A percentile compares a stretch with the other conserved stretches of the same genome.
These are phyloP conservation scores for Salix udensis DNA, from an alignment of 345 rosid species.

Conservation along the genomic window DNA sequence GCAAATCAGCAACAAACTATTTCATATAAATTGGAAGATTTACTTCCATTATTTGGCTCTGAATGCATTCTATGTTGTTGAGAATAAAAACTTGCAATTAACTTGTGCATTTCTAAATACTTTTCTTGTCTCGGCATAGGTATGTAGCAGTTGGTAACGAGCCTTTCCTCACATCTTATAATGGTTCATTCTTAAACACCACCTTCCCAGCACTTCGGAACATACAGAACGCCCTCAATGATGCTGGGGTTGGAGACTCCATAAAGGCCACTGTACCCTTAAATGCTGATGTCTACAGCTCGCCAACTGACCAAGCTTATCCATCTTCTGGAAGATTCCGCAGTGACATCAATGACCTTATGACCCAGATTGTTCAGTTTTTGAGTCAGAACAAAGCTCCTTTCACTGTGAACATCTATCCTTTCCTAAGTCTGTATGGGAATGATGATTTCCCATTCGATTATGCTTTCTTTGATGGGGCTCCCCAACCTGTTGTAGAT, in stretches of 20 bases:
- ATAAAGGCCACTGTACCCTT: conserved; percentile 83
- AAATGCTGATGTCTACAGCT: conserved; percentile 79
- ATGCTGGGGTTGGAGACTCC: conserved; percentile 59
- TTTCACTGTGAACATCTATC: conserved; percentile 84
- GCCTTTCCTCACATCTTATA: conserved; percentile 70
- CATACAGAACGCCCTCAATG: conserved; percentile 83
- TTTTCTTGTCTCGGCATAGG: conserved; percentile 29
- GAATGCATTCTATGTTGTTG: neutral
- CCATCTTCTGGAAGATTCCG: conserved; percentile 85
- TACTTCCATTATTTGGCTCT: neutral
- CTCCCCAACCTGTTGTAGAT: conserved; percentile 45
- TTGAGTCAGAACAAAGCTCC: conserved; percentile 68
- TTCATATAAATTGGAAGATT: neutral
- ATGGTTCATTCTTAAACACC: conserved; percentile 60
- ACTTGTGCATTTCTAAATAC: neutral
- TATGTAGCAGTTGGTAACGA: conserved; percentile 89
- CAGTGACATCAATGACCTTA: conserved; percentile 44
- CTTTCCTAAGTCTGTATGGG: conserved; percentile 84
- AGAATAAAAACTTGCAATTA: neutral
- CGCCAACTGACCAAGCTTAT: conserved; percentile 49
- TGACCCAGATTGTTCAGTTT: conserved; percentile 69
- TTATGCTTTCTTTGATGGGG: conserved; percentile 90
- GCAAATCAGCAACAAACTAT: neutral
- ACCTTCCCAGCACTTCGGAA: conserved; percentile 85
- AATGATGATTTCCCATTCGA: conserved; percentile 68